phyloP scores from a whole-genome alignment of 116 monocot species.

The Zostera marina region DNA sequence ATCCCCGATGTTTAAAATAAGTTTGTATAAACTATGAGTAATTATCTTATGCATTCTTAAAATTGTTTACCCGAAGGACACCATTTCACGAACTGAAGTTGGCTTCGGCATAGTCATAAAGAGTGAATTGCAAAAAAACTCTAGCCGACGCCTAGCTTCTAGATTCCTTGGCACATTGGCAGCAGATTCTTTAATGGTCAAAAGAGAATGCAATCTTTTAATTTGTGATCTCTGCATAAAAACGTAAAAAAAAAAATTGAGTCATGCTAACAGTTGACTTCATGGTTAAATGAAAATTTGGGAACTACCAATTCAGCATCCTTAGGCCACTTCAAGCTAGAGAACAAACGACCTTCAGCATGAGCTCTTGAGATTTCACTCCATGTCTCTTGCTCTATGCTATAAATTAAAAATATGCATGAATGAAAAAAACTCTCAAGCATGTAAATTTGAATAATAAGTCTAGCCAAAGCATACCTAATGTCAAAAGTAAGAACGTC shows the following conservation, averaged over 20 bases:
- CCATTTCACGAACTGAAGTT: slow-evolving; percentile 69
- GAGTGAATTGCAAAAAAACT: slow-evolving; percentile 88
- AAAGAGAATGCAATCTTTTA: slow-evolving; percentile 68
- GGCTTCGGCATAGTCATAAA: slow-evolving; percentile 87
- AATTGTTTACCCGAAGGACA: slow-evolving; percentile 59
- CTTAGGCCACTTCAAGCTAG: slow-evolving; percentile 68
- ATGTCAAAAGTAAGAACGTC: slow-evolving; percentile 65
- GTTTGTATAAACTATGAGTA: background rate
- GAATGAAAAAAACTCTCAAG: background rate
- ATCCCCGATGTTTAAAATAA: too few species aligned
- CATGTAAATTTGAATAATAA: background rate
- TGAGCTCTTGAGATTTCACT: slow-evolving; percentile 39
- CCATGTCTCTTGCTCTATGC: slow-evolving; percentile 45
- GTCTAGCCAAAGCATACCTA: slow-evolving; percentile 26
- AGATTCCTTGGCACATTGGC: slow-evolving; percentile 74
- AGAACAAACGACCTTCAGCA: slow-evolving; percentile 72
- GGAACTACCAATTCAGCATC: slow-evolving; percentile 53
- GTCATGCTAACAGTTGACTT: background rate
- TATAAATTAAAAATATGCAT: slow-evolving; percentile 1
- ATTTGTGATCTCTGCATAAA: slow-evolving; percentile 35
- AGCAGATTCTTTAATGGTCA: slow-evolving; percentile 85
- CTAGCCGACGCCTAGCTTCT: slow-evolving; percentile 72
- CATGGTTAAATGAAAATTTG: background rate
- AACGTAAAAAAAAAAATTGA: background rate
- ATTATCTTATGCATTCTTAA: background rate